These are phyloP conservation scores for Dionaea muscipula DNA, from an alignment of 179 eudicot genomes.

Conservation along the genomic window DNA sequence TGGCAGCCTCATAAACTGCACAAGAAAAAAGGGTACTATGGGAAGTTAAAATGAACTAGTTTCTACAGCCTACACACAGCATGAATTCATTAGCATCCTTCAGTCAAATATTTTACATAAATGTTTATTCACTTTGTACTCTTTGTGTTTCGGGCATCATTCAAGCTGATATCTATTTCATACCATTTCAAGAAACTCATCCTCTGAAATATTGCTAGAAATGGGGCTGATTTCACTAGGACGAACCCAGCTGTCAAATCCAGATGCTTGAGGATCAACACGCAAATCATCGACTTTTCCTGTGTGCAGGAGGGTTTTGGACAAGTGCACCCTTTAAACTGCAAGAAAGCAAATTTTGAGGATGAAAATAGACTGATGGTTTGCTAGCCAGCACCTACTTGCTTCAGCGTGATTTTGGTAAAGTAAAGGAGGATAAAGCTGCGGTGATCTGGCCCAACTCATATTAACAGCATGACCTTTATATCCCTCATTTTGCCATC, in stretches of 20 bases:
- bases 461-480: conserved; percentile 26
- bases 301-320: conserved; percentile 15
- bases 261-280: conserved; percentile 26
- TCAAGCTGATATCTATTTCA: conserved; percentile 15
- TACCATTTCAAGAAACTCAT: conserved; percentile 85
- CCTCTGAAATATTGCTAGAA: conserved; percentile 51
- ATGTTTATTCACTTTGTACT: too few species aligned
- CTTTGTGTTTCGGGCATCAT: background rate
- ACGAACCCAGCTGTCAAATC: conserved; percentile 27
- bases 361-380: conserved; percentile 21
- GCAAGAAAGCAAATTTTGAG: conserved; percentile 20
- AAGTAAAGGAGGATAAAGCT: conserved; percentile 35
- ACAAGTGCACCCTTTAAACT: conserved; percentile 18
- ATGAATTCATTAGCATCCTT: background rate
- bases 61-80: background rate
- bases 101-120: too few species aligned
- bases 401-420: conserved; percentile 51
- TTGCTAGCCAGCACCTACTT: conserved; percentile 26
- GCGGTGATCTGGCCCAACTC: conserved; percentile 26
- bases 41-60: background rate
- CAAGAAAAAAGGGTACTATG: background rate
- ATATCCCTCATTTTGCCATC: conserved; percentile 29
- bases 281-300: conserved; percentile 17
- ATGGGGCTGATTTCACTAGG: conserved; percentile 38
- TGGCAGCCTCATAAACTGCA: background rate